Evolutionary conservation across 2,329 filamentous ascomycete genomes (phyloP).

Genomic region (Colletotrichum sp.): DNA sequence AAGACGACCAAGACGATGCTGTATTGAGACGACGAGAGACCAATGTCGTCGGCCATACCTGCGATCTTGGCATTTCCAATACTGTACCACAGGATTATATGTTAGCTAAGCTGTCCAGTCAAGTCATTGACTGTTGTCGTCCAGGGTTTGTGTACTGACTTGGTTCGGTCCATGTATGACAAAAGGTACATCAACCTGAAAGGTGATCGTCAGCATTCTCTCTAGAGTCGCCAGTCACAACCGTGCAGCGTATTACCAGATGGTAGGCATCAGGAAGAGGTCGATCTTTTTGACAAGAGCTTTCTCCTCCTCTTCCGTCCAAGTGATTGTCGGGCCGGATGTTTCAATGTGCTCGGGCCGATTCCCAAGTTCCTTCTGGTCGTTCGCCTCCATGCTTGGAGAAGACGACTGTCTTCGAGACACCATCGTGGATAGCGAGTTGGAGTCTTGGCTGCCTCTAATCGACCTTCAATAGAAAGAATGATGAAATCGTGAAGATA

Average conservation of each 20-base stretch:
- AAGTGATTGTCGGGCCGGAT: neutral
- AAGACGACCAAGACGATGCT: slow-evolving; percentile 66
- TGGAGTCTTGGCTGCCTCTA: neutral
- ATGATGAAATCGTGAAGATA: accelerated
- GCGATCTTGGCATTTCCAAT: slow-evolving; percentile 62
- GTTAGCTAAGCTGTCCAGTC: neutral
- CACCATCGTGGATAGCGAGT: neutral
- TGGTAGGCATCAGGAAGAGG: slow-evolving; percentile 44
- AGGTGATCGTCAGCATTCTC: neutral
- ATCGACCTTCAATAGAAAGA: accelerated
- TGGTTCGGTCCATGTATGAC: slow-evolving; percentile 64
- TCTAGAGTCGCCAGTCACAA: neutral
- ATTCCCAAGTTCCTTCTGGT: neutral
- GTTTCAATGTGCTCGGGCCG: neutral
- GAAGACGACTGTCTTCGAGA: neutral
- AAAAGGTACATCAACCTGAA: slow-evolving; percentile 51
- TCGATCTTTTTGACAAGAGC: slow-evolving; percentile 43
- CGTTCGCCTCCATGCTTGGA: neutral
- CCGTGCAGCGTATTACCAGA: slow-evolving; percentile 46
- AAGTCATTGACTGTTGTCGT: too few relatives aligned
- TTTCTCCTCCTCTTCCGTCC: slow-evolving; percentile 32
- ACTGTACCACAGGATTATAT: slow-evolving; percentile 24
- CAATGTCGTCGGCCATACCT: slow-evolving; percentile 44
- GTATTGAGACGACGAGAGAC: slow-evolving; percentile 65
- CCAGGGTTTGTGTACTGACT: slow-evolving; percentile 28